A percentile compares a stretch with the other conserved stretches of the same genome.
phyloP scores from a whole-genome alignment of 441 rosid species.

The Erysimum pusillum region DNA sequence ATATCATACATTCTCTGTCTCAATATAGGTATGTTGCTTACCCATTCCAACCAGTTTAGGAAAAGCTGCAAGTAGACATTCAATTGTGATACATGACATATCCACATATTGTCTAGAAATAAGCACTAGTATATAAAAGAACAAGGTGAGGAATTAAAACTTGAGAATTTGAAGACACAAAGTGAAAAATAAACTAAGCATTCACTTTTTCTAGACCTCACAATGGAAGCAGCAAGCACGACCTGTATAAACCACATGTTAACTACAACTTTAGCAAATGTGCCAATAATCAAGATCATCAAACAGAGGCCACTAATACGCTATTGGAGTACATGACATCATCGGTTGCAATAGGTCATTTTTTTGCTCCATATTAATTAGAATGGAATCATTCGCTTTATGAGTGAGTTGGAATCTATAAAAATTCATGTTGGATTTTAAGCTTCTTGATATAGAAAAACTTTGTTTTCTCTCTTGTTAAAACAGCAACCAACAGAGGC shows the following conservation, averaged over 20 bases:
- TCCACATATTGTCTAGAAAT: constrained; percentile 95
- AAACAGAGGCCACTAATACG: no score
- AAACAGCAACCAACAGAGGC: no score
- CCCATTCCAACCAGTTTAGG: constrained; percentile 94
- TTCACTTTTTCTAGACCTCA: constrained; percentile 69
- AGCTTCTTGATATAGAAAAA: no score
- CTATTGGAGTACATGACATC: no score
- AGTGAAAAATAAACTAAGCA: background rate
- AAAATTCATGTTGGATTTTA: no score
- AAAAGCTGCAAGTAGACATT: constrained; percentile 96
- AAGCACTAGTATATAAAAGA: constrained; percentile 60
- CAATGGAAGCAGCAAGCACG: constrained; percentile 84
- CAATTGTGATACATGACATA: constrained; percentile 89
- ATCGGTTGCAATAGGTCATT: no score
- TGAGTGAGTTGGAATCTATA: no score
- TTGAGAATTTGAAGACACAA: background rate
- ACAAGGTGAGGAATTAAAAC: constrained; percentile 1
- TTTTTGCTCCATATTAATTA: no score
- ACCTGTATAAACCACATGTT: constrained; percentile 57
- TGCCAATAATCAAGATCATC: constrained; percentile 3
- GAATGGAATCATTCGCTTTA: no score
- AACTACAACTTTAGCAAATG: constrained; percentile 23
- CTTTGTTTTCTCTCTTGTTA: no score
- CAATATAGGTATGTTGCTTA: constrained; percentile 92
- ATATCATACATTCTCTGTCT: constrained; percentile 93